phyloP scores from a whole-genome alignment of 805 yeast species.

The Candida pini region DNA sequence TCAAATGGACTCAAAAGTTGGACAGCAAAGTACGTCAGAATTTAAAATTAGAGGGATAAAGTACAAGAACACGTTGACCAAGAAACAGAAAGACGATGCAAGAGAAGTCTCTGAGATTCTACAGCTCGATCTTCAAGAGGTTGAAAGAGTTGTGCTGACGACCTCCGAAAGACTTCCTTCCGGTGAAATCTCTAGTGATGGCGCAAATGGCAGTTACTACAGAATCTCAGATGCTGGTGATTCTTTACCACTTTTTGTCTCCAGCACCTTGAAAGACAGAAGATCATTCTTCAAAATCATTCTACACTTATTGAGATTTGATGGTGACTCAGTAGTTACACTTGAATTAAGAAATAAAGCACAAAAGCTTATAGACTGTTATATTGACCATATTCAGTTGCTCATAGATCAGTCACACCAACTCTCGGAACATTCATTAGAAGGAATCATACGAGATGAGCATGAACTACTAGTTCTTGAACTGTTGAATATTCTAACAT shows the following conservation, averaged over 20 bases:
- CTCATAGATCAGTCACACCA: constrained; percentile 7
- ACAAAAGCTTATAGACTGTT: constrained; percentile 26
- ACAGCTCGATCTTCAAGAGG: constrained; percentile 38
- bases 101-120: constrained; percentile 33
- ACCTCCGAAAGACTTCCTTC: constrained; percentile 34
- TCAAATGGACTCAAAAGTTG: background rate
- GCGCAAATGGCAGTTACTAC: constrained; percentile 20
- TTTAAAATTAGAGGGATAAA: constrained; percentile 11
- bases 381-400: constrained; percentile 16
- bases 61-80: constrained; percentile 10
- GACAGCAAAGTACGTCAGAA: constrained; percentile 1
- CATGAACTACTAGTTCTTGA: constrained; percentile 16
- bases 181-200: constrained; percentile 14
- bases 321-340: constrained; percentile 30
- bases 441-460: constrained; percentile 12
- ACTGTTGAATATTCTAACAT: constrained; percentile 21
- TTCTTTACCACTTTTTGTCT: constrained; percentile 30
- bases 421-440: constrained; percentile 9
- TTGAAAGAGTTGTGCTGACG: constrained; percentile 42
- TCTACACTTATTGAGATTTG: no score
- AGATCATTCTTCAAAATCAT: constrained; percentile 40
- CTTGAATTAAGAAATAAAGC: constrained; percentile 12
- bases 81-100: constrained; percentile 36
- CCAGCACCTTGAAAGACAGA: constrained; percentile 46
- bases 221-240: constrained; percentile 29